These are phyloP conservation scores for Iris pallida DNA, from an alignment of 116 monocot genomes.

Conservation along the genomic window DNA sequence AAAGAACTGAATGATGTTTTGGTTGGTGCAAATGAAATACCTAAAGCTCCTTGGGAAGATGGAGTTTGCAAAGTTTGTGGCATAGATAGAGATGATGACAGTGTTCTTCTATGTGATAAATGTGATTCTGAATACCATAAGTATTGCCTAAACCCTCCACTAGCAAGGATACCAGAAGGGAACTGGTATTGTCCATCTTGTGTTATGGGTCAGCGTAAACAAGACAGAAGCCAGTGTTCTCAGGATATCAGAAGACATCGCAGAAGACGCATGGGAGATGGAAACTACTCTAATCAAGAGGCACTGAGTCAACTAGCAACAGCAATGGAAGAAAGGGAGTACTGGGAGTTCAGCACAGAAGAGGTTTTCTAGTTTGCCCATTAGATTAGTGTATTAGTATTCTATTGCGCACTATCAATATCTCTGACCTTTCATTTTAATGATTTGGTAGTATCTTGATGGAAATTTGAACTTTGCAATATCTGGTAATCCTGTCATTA, in stretches of 20 bases:
- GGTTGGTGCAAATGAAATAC: constrained; percentile 39
- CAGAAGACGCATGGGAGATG: constrained; percentile 38
- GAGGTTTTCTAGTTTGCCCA: constrained; percentile 55
- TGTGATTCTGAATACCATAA: constrained; percentile 99
- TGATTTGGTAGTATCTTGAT: no score
- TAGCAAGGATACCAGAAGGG: constrained; percentile 82
- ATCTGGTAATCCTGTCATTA: no score
- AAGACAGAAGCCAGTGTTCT: constrained; percentile 19
- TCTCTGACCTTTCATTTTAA: no score
- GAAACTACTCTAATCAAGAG: constrained; percentile 37
- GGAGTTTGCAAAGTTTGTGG: constrained; percentile 99
- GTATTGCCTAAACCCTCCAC: constrained; percentile 88
- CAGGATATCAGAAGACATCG: constrained; percentile 17
- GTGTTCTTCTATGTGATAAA: constrained; percentile 88
- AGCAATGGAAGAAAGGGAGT: constrained; percentile 77
- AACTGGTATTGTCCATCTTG: constrained; percentile 98
- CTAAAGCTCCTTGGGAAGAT: constrained; percentile 98
- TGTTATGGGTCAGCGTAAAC: constrained; percentile 35
- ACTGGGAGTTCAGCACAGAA: constrained; percentile 76
- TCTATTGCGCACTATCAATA: no score
- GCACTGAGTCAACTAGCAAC: constrained; percentile 43
- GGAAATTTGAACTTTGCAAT: no score
- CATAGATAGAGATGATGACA: constrained; percentile 94
- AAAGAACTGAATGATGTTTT: constrained; percentile 47
- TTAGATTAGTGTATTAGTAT: background rate